Base-by-base conservation (phyloP, 83 land plant species). In the Diphasiastrum complanatum region DNA sequence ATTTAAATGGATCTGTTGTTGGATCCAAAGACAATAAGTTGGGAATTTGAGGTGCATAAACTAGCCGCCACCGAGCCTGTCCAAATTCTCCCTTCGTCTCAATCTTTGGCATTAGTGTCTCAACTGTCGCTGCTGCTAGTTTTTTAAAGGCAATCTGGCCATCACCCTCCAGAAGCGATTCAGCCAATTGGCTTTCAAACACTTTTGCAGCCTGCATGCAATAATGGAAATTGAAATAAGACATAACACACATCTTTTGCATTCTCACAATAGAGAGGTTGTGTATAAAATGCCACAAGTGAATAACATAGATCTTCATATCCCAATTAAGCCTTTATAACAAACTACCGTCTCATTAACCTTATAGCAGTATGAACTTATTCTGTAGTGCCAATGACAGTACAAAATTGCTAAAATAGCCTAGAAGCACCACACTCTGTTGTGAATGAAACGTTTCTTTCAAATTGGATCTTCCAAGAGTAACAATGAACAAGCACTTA, bases 81-180 rank as follows among this genome's bases (percentile, higher is more conserved):
- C 99, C 96, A 66, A 89, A 83, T 66, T 93, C 96, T 53, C 99
- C 86, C 48, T 84, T 89, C 22, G 90, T 96, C 76, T 93, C 99
- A 46, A 93, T 93, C 67, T 90, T 79, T 34, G 99, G 99, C 99
- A 93, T 93, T 53, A 93, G 72, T 22, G 85, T 93, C 63, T 85
- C 92, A 5, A 93, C 86, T 22, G 99, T 93, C 51, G 99, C 92
- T 22, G 97, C 84, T 6, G 99, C 99, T 47, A 93, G 84, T 59
- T 89, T 93, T 82, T 93, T 80, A 47, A 93, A 89, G 33, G 99
- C 96, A 61, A 93, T 83, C 63, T 93, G 86, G 41, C 99, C 99
- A 80, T 86, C 82, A 36, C 86, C 83, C 75, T 93, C 99, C 54
- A 93, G 62, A 24, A 93, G 72, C 11, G 99, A 93, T 31, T 83